Evolutionary conservation across 371 early-diverging fungal genomes (phyloP).

Genomic region (Conidiobolus coronatus): DNA sequence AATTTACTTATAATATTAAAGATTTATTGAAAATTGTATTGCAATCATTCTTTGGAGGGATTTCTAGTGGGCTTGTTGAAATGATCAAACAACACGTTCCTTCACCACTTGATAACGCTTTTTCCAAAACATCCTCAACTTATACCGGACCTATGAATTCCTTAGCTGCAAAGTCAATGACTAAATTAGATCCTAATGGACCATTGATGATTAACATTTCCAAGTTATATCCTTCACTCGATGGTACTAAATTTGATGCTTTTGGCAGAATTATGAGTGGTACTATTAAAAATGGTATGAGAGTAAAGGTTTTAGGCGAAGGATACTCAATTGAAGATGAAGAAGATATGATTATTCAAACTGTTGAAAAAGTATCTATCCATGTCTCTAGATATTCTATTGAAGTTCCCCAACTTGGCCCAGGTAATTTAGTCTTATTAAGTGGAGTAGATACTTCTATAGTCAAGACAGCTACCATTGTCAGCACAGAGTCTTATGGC

Average conservation of each 20-base stretch:
- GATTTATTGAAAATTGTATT: slow-evolving; percentile 58
- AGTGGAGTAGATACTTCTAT: slow-evolving; percentile 80
- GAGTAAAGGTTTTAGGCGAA: slow-evolving; percentile 79
- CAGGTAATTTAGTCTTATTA: slow-evolving; percentile 82
- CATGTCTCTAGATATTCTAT: slow-evolving; percentile 76
- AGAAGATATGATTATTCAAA: slow-evolving; percentile 78
- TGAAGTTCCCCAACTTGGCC: slow-evolving; percentile 44
- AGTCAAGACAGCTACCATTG: slow-evolving; percentile 83
- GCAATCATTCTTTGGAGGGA: slow-evolving; percentile 74
- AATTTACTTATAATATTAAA: slow-evolving; percentile 57
- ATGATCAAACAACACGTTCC: slow-evolving; percentile 63
- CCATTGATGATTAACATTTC: slow-evolving; percentile 79
- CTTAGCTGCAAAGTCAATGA: slow-evolving; percentile 41
- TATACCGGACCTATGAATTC: slow-evolving; percentile 58
- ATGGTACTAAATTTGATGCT: slow-evolving; percentile 61
- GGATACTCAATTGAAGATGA: slow-evolving; percentile 78
- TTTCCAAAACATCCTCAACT: slow-evolving; percentile 26
- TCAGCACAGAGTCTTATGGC: slow-evolving; percentile 20
- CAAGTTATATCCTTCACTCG: slow-evolving; percentile 70
- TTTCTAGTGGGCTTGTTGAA: slow-evolving; percentile 59
- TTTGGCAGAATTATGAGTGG: slow-evolving; percentile 88
- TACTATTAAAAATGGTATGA: slow-evolving; percentile 46
- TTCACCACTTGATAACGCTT: slow-evolving; percentile 59
- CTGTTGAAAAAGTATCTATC: slow-evolving; percentile 46
- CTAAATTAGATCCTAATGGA: slow-evolving; percentile 63